Conservation (phyloP, 352 stramenopile species). For the Pythium brassicae region DNA sequence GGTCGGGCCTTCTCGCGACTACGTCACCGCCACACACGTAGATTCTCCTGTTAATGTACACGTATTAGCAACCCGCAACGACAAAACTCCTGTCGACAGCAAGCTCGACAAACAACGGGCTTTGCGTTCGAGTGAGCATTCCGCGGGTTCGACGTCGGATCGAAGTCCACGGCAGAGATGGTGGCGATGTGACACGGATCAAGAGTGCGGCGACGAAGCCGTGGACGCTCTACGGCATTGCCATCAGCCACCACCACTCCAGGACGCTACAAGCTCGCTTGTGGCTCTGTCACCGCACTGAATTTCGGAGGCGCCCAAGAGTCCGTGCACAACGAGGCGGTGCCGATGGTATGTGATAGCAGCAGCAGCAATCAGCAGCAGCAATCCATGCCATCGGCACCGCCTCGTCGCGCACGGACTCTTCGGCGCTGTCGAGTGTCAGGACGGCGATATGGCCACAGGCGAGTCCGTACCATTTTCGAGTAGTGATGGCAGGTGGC, state of each 20-base stretch:
- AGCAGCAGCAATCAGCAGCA: not conserved
- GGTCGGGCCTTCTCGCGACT: no score
- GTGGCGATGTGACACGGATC: not conserved
- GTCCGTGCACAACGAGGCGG: constrained; percentile 41
- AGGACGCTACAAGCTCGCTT: constrained; percentile 22
- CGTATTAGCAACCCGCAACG: not conserved
- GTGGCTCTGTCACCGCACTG: constrained; percentile 44
- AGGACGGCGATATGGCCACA: constrained; percentile 42
- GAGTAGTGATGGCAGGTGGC: constrained; percentile 13
- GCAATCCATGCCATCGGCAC: not conserved
- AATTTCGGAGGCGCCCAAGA: constrained; percentile 51
- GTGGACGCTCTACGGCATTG: not conserved
- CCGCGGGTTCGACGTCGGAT: constrained; percentile 59
- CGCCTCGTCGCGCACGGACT: constrained; percentile 45
- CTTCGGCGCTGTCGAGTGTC: constrained; percentile 49
- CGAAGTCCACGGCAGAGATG: constrained; percentile 25
- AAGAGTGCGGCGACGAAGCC: no score
- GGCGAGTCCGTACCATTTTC: constrained; percentile 23
- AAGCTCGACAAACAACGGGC: constrained; percentile 12
- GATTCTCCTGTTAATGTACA: not conserved
- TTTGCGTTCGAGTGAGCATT: constrained; percentile 57
- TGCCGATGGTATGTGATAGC: not conserved
- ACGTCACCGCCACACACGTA: not conserved
- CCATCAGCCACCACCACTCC: constrained; percentile 14
- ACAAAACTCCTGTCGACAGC: not conserved